phyloP scores from a whole-genome alignment of 2,329 filamentous ascomycete species.

The Diplodia mutila region DNA sequence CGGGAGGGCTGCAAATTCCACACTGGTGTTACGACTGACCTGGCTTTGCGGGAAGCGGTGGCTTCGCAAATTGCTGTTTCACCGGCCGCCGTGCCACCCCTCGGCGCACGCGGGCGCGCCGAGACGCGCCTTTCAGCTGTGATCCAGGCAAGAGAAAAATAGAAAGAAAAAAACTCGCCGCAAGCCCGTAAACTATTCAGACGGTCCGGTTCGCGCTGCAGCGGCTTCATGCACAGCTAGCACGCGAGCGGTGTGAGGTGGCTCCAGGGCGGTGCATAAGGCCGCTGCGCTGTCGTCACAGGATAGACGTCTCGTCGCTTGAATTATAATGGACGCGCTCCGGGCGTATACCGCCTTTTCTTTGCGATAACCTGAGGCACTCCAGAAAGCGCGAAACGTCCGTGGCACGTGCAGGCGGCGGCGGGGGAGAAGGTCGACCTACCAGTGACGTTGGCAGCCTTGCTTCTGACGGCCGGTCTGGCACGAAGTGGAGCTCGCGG shows the following conservation, averaged over 20 bases:
- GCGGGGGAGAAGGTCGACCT: slow-evolving; percentile 1
- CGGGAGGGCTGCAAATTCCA: slow-evolving; percentile 16
- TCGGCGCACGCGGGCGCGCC: slow-evolving; percentile 15
- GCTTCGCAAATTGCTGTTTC: slow-evolving; percentile 24
- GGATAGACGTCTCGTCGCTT: slow-evolving; percentile 4
- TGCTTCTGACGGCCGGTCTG: slow-evolving; percentile 14
- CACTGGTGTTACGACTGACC: slow-evolving; percentile 14
- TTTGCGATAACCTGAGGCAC: slow-evolving; percentile 17
- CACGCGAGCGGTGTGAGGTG: slow-evolving; percentile 25
- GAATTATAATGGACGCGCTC: slow-evolving; percentile 3
- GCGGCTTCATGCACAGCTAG: slow-evolving; percentile 19
- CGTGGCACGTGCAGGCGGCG: slow-evolving; percentile 17
- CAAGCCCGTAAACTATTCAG: slow-evolving; percentile 16
- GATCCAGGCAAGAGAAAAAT: slow-evolving; percentile 13
- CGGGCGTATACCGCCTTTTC: slow-evolving; percentile 23
- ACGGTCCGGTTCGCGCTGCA: slow-evolving; percentile 21
- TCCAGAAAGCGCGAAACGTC: slow-evolving; percentile 23
- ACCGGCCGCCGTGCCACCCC: slow-evolving; percentile 22
- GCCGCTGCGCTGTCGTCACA: slow-evolving; percentile 22
- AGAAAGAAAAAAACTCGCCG: slow-evolving; percentile 10
- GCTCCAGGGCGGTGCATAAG: slow-evolving; percentile 19
- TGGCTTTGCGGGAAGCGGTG: slow-evolving; percentile 19
- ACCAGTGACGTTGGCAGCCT: slow-evolving; percentile 22
- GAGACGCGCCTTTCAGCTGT: slow-evolving; percentile 22
- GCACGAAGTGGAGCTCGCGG: slow-evolving; percentile 16